These are phyloP conservation scores for Phialophora chinensis DNA, from an alignment of 2,329 filamentous ascomycete species.

Conservation along the genomic window DNA sequence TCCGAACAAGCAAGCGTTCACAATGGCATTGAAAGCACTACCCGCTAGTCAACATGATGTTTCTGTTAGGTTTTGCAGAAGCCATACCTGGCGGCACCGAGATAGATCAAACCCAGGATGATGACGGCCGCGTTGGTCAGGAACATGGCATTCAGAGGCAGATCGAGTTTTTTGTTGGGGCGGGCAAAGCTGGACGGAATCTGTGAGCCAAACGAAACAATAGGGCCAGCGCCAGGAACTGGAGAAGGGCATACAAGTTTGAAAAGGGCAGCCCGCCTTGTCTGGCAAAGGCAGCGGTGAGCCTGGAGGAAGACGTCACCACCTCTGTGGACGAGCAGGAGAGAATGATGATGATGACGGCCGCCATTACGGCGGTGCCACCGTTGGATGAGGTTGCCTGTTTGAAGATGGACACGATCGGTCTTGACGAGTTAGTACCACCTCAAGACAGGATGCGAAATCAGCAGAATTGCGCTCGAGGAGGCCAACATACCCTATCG, in stretches of 20 bases:
- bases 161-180: background rate
- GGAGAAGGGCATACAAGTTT: background rate
- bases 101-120: constrained; percentile 3
- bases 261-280: constrained; percentile 57
- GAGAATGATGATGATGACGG: constrained; percentile 61
- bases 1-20: too few species aligned
- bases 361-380: constrained; percentile 63
- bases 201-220: background rate
- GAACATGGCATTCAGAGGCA: background rate
- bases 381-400: constrained; percentile 69
- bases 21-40: too few species aligned
- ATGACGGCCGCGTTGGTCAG: background rate
- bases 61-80: too few species aligned
- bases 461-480: too few species aligned
- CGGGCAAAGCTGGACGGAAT: background rate
- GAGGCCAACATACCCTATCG: too few species aligned
- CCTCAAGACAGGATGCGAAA: too few species aligned
- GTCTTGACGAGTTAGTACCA: too few species aligned
- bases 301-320: constrained; percentile 68
- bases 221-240: background rate
- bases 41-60: too few species aligned
- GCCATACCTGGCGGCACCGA: background rate
- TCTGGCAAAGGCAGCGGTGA: constrained; percentile 70
- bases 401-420: constrained; percentile 52
- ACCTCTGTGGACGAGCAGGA: constrained; percentile 55